Percentiles rank a stretch among this genome's conserved stretches.
These are phyloP conservation scores for Gypsophila paniculata DNA, from an alignment of 179 eudicot species.

Conservation along the genomic window DNA sequence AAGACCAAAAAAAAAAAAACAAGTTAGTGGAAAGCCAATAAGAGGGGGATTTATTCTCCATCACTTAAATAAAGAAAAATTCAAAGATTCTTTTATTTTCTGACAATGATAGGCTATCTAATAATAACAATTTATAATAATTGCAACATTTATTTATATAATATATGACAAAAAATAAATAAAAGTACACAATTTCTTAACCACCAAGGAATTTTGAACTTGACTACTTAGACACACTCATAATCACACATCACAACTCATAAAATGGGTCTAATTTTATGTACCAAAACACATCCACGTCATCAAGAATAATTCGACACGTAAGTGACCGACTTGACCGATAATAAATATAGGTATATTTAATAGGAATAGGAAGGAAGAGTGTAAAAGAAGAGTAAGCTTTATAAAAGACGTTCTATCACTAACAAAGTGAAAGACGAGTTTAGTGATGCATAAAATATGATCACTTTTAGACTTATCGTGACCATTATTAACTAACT, in stretches of 20 bases:
- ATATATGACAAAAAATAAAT: slow-evolving; percentile 12
- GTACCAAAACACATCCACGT: neutral
- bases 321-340: too few relatives aligned
- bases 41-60: slow-evolving; percentile 21
- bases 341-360: too few relatives aligned
- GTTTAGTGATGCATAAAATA: too few relatives aligned
- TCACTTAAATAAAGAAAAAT: slow-evolving; percentile 19
- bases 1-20: neutral
- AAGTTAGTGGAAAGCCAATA: slow-evolving; percentile 28
- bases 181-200: slow-evolving; percentile 14
- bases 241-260: slow-evolving; percentile 12
- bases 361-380: too few relatives aligned
- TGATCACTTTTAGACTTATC: too few relatives aligned
- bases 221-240: slow-evolving; percentile 12
- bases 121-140: neutral
- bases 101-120: slow-evolving; percentile 22
- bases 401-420: too few relatives aligned
- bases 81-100: slow-evolving; percentile 17
- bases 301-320: neutral
- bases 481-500: too few relatives aligned
- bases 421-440: too few relatives aligned
- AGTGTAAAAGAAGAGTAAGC: too few relatives aligned
- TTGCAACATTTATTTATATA: neutral
- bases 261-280: neutral
- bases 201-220: slow-evolving; percentile 22